Base-by-base conservation (phyloP, 169 alveolate species). In the Plasmodium ovale region DNA sequence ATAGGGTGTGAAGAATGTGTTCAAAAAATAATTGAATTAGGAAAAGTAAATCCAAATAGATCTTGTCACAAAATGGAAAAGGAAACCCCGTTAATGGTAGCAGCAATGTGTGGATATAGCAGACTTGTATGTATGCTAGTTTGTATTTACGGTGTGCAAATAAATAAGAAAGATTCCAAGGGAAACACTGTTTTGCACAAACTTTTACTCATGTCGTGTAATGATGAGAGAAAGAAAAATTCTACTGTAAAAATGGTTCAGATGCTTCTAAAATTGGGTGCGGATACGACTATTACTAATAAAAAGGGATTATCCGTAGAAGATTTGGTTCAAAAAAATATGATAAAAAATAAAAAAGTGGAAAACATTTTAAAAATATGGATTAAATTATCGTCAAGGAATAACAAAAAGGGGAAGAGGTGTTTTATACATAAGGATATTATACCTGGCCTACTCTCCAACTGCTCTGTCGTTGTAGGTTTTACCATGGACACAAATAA, bases 71-170 rank as follows among this genome's bases (percentile, higher is more conserved):
- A 92, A 54, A 64, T 79, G 62, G 87, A 54, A n/a, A 88, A 73
- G 10, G 88, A 74, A 39, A 92, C 97, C 3, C 97, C 97, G 6
- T 74, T 96, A 74, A 96, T 96, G 98, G 95, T 94, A 21, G 97
- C 97, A 0, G 97, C 95, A 3, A 92, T 90, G n/a, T 58, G 77
- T 51, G 97, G 97, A n/a, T 94, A 95, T 73, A 89, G 85, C 37
- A 37, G 85, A 56, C 72, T 94, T 7, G 96, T 95, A 12, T 87
- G 95, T 39, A 70, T 90, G 60, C 72, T 96, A 33, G 85, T 94
- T 33, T 88, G 94, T 23, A 72, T 92, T 51, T 92, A 93, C 69
- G 95, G 96, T 54, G 95, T 90, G 9, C 93, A 94, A 60, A 92
- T 95, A 37, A 95, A 96, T 89, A 91, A 87, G 39, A 71, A 91